Percentiles rank a stretch among this genome's conserved stretches.
phyloP scores from a whole-genome alignment of 2,329 filamentous ascomycete genomes.

The Dactylellina sp. region DNA sequence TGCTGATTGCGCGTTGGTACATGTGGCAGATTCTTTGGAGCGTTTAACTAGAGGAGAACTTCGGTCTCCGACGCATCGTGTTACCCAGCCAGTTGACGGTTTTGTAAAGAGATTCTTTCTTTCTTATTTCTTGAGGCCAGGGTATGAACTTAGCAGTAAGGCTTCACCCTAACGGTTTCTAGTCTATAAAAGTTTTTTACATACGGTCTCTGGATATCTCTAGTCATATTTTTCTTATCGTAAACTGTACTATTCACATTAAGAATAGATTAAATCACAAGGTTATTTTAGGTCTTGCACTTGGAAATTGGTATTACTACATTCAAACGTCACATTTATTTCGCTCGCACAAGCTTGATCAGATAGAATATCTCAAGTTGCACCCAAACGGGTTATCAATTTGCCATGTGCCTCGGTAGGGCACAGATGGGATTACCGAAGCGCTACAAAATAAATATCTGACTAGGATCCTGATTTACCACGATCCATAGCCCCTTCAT shows the following conservation, averaged over 20 bases:
- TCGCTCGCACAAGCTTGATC: too few species aligned
- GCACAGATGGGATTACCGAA: too few species aligned
- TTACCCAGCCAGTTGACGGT: slow-evolving; percentile 46
- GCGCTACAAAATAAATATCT: neutral
- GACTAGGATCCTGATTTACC: neutral
- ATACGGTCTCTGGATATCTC: too few species aligned
- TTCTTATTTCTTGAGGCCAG: slow-evolving; percentile 47
- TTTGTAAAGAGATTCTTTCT: slow-evolving; percentile 42
- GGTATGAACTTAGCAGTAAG: slow-evolving; percentile 1
- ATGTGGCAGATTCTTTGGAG: slow-evolving; percentile 47
- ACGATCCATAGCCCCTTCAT: slow-evolving; percentile 1
- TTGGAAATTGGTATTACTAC: too few species aligned
- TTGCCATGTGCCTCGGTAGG: too few species aligned
- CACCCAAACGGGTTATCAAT: too few species aligned
- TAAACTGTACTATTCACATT: too few species aligned
- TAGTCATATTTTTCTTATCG: too few species aligned
- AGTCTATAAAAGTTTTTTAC: neutral
- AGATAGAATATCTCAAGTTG: too few species aligned
- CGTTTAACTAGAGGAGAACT: slow-evolving; percentile 23
- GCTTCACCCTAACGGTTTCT: neutral
- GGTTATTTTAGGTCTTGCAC: too few species aligned
- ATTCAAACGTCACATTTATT: too few species aligned
- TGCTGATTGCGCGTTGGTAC: slow-evolving; percentile 29
- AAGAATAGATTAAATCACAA: too few species aligned
- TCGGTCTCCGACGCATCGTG: slow-evolving; percentile 39